A percentile compares a stretch with the other conserved stretches of the same genome.
Evolutionary conservation across 2,329 filamentous ascomycete species (phyloP).

Genomic region (Ophiostoma perfectum): DNA sequence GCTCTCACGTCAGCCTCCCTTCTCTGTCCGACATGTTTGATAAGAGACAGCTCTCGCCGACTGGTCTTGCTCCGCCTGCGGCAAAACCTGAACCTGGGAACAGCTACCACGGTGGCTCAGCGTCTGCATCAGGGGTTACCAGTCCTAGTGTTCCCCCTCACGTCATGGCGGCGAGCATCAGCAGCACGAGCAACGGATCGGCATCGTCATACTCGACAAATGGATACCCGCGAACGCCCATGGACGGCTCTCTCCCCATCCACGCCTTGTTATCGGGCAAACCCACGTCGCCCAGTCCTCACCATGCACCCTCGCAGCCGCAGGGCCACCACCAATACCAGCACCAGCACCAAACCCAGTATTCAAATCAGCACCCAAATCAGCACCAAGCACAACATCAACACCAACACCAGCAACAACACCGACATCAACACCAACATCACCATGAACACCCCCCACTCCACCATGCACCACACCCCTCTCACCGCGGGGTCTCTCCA

Average conservation of each 20-base stretch:
- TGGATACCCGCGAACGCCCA: constrained; percentile 41
- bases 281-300: constrained; percentile 7
- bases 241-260: constrained; percentile 50
- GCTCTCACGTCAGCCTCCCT: constrained; percentile 38
- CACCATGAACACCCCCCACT: background rate
- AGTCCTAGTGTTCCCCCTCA: constrained; percentile 31
- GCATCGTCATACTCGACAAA: constrained; percentile 37
- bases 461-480: background rate
- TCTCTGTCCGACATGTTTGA: constrained; percentile 47
- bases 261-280: constrained; percentile 43
- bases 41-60: constrained; percentile 30
- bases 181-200: constrained; percentile 28
- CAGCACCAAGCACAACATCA: background rate
- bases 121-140: constrained; percentile 16
- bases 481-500: background rate
- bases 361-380: background rate
- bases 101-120: background rate
- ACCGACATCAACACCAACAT: background rate
- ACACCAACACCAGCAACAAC: background rate
- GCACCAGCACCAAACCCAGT: background rate
- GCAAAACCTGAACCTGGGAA: constrained; percentile 24
- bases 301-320: background rate
- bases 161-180: constrained; percentile 27
- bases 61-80: constrained; percentile 18
- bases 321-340: constrained; percentile 12